Evolutionary conservation across 2,329 filamentous ascomycete species (phyloP), one percentile per base, ranked within the genome.

Genomic region (Allantophomopsis lycopodina): DNA sequence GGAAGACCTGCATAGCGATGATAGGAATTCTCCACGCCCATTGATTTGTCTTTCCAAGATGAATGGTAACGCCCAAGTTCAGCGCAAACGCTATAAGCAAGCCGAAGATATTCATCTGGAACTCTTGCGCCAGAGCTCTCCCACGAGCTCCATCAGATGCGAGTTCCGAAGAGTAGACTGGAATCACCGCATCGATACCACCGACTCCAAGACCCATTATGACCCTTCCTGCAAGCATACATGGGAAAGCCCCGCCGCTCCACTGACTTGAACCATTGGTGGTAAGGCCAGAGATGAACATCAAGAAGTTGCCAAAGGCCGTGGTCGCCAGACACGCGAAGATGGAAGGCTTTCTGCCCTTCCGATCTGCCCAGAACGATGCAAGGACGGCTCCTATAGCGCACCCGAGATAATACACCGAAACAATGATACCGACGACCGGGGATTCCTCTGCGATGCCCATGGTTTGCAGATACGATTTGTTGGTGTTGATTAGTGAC

Each of bases 401-500:
- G 47, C 71, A 76, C n/a, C 73, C 72, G 5, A 78, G 64, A 46
- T 78, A 78, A 58, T 77, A 78, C 21, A 77, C 62, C 2, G 69
- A 68, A 13, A 78, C 72, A 40, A 76, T 72, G 40, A 75, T 60
- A 40, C 73, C 73, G 30, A 77, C 71, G 16, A 76, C 48, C 1
- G 69, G 63, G 4, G 64, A 65, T 23, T 66, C 60, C 45, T 60
- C 58, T 6, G 48, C 42, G 30, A 78, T 71, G 36, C 63, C 63
- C 71, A 79, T 77, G 21, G 70, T 76, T 6, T 53, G 44, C 1
- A 78, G 65, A 48, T 78, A 78, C 46, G 54, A 55, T 16, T 46
- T 45, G 36, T 62, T 63, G 10, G 74, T 80, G 52, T 79, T 79
- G 49, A 73, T 71, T 44, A 71, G 67, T 43, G 83, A 88, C 83